Conservation (phyloP, 1,284 basidiomycete genomes). For the Testicularia cyperi region DNA sequence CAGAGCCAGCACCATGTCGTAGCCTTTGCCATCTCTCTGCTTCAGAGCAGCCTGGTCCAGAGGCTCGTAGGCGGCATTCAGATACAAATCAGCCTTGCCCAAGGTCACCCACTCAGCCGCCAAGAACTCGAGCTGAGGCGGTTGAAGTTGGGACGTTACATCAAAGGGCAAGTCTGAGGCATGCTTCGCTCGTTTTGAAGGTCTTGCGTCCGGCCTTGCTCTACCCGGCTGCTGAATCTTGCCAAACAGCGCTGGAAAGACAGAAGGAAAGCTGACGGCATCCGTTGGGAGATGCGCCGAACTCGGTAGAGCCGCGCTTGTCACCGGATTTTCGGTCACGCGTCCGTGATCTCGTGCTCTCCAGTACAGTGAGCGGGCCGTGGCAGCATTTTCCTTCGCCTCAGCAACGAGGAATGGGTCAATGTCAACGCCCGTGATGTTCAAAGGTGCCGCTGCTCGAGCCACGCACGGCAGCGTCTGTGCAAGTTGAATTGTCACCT, state of each 20-base stretch:
- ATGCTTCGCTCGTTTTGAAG: neutral
- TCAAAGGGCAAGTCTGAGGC: too few relatives aligned
- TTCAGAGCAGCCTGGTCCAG: neutral
- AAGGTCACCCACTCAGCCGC: conserved; percentile 16
- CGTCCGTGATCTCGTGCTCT: neutral
- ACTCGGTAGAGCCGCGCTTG: too few relatives aligned
- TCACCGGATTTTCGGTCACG: too few relatives aligned
- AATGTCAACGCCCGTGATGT: conserved; percentile 22
- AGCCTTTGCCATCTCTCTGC: neutral
- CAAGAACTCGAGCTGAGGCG: conserved; percentile 5
- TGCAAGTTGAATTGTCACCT: conserved; percentile 21
- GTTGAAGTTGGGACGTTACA: neutral
- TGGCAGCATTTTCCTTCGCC: conserved; percentile 10
- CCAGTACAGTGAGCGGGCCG: conserved; percentile 6
- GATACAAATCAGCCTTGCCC: neutral
- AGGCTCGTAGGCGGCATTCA: neutral
- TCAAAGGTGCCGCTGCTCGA: neutral
- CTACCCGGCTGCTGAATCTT: neutral
- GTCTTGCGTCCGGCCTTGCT: neutral
- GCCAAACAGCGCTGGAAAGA: conserved; percentile 20
- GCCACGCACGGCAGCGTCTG: conserved; percentile 7
- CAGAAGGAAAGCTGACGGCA: conserved; percentile 17
- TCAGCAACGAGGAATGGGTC: conserved; percentile 20
- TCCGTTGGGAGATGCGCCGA: neutral
- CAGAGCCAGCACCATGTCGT: conserved; percentile 12